phyloP scores from a whole-genome alignment of 169 alveolate genomes.

The Condylostoma magnum region DNA sequence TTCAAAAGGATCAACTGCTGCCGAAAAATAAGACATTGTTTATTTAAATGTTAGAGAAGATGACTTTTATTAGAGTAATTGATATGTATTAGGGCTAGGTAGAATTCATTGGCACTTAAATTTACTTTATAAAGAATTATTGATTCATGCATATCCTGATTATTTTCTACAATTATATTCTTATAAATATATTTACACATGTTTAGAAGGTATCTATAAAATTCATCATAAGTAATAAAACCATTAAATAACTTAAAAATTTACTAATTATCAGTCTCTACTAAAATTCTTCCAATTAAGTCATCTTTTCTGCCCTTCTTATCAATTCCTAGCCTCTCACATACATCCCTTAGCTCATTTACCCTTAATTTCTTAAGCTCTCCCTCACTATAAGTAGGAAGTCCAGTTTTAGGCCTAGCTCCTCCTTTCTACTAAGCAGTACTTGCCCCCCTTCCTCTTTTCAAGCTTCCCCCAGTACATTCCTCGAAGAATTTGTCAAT shows the following conservation, averaged over 20 bases:
- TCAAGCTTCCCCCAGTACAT: neutral
- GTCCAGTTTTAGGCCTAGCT: neutral
- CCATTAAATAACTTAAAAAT: neutral
- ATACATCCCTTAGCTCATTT: conserved; percentile 20
- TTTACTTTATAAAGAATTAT: no score
- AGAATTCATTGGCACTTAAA: no score
- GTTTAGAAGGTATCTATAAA: no score
- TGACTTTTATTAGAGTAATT: no score
- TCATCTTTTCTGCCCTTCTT: conserved; percentile 27
- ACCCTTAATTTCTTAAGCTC: conserved; percentile 23
- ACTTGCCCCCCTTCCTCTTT: neutral
- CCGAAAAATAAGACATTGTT: no score
- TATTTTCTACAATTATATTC: no score
- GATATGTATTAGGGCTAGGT: no score
- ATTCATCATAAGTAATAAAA: no score
- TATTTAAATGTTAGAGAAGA: no score
- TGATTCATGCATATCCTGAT: no score
- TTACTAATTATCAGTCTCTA: neutral
- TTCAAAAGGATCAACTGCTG: no score
- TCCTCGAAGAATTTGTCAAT: conserved; percentile 6
- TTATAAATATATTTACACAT: no score
- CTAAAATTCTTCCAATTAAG: conserved; percentile 24
- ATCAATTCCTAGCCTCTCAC: conserved; percentile 1
- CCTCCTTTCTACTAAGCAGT: neutral
- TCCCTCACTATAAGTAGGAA: neutral